Percentiles rank a stretch among this genome's conserved stretches.
phyloP scores from a whole-genome alignment of 2,329 filamentous ascomycete species.

The Penicillium paneum region DNA sequence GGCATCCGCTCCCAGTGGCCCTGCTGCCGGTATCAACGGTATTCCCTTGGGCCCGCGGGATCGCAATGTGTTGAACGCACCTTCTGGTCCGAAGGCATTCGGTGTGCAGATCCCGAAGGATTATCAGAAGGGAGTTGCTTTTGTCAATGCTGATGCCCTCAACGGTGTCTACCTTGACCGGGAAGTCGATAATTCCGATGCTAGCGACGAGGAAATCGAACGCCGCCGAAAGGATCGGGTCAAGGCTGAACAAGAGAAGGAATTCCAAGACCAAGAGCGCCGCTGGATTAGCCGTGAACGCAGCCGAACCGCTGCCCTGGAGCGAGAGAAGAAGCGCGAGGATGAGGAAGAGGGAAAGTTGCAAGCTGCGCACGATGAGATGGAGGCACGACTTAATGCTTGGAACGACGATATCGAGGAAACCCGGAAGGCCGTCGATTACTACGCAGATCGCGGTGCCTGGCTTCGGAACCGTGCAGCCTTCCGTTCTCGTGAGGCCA shows the following conservation, averaged over 20 bases:
- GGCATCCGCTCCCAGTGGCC: conserved; percentile 58
- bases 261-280: conserved; percentile 79
- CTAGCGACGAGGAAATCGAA: conserved; percentile 82
- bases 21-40: conserved; percentile 64
- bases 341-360: conserved; percentile 67
- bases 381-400: conserved; percentile 68
- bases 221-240: conserved; percentile 67
- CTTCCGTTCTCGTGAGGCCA: conserved; percentile 70
- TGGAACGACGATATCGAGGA: conserved; percentile 90
- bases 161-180: conserved; percentile 60
- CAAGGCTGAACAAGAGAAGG: conserved; percentile 71
- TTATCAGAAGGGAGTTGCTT: conserved; percentile 73
- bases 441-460: conserved; percentile 79
- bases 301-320: conserved; percentile 75
- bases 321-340: conserved; percentile 79
- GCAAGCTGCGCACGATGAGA: conserved; percentile 62
- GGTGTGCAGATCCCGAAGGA: conserved; percentile 64
- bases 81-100: conserved; percentile 65
- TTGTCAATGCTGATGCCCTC: conserved; percentile 73
- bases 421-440: conserved; percentile 67
- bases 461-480: conserved; percentile 79
- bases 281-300: conserved; percentile 89
- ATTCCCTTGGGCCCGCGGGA: conserved; percentile 72
- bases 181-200: conserved; percentile 83
- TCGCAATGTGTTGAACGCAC: conserved; percentile 67